A percentile compares a stretch with the other conserved stretches of the same genome.
These are phyloP conservation scores for Cercophora newfieldiana DNA, from an alignment of 495 filamentous ascomycete genomes.

Conservation along the genomic window DNA sequence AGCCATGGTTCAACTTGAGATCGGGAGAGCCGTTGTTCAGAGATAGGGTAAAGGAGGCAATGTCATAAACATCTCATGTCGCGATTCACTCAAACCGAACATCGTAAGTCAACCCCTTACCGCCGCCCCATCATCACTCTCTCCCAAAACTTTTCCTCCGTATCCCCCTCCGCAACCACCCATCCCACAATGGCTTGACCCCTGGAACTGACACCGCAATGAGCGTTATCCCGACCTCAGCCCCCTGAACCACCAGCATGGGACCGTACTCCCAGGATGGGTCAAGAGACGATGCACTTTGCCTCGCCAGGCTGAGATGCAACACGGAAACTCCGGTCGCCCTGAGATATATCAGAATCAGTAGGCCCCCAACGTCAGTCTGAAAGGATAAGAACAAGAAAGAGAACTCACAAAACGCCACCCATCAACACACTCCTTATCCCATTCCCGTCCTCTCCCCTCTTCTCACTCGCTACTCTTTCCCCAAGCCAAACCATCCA, in stretches of 20 bases:
- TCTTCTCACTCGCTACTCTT: background rate
- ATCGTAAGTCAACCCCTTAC: slow-evolving; percentile 7
- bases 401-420: background rate
- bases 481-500: background rate
- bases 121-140: background rate
- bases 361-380: background rate
- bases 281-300: slow-evolving; percentile 43
- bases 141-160: background rate
- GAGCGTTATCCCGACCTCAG: slow-evolving; percentile 46
- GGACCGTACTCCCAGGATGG: slow-evolving; percentile 48
- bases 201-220: slow-evolving; percentile 50
- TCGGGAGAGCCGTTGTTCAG: too few species aligned
- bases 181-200: slow-evolving; percentile 44
- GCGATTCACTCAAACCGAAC: background rate
- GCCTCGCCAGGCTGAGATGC: slow-evolving; percentile 46
- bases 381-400: background rate
- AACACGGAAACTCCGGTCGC: slow-evolving; percentile 10
- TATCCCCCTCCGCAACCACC: slow-evolving; percentile 9
- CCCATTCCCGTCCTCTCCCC: background rate
- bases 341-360: background rate
- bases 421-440: background rate
- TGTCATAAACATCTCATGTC: too few species aligned
- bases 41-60: too few species aligned
- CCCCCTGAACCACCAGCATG: slow-evolving; percentile 46
- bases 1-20: too few species aligned